Evolutionary conservation across 768 basidiomycete genomes (phyloP), one percentile per base, ranked within the genome.

Genomic region (Sarcomyxa edulis): DNA sequence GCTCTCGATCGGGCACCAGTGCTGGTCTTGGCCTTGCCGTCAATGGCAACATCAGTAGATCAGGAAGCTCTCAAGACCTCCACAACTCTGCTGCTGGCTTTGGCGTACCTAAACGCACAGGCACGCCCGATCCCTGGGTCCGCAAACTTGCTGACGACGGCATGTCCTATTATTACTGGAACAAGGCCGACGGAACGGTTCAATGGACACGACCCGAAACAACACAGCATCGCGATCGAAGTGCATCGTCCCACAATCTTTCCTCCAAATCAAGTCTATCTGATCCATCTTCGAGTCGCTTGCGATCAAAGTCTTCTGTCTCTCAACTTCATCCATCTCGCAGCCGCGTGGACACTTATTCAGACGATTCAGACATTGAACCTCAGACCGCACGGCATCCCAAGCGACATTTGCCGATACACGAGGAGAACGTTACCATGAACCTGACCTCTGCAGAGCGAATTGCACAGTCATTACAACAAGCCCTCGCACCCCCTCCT

Each of bases 111-210:
- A 73, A 68, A 33, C 72, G 73, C 19, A 71, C 74, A 12, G 70
- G 74, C 10, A 78, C 77, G 4, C 83, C 86, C 14, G 84, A 89
- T 48, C 84, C 83, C n/a, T 95, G 92, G 92, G 64, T 81, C 15
- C 76, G 75, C 50, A 78, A 78, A 39, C 68, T 90, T 31, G 84
- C 84, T 16, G 88, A 91, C 51, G 90, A 93, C 48, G 88, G 88
- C 24, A 66, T 76, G 61, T 76, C 84, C 3, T 88, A 85, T 55
- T 89, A 76, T 52, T 93, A 86, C 58, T 56, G 72, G 56, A 93
- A 94, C 66, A 79, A 71, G 46, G 51, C 71, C 16, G 81, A 81
- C 43, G 83, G 84, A 10, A 62, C 74, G 37, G 65, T 81, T 11
- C 77, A 76, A 39, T 87, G 83, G 87, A 77, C 76, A 5, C 63